A percentile compares a stretch with the other conserved stretches of the same genome.
phyloP scores from a whole-genome alignment of 306 rosid genomes.

The Leucaena leucocephala region DNA sequence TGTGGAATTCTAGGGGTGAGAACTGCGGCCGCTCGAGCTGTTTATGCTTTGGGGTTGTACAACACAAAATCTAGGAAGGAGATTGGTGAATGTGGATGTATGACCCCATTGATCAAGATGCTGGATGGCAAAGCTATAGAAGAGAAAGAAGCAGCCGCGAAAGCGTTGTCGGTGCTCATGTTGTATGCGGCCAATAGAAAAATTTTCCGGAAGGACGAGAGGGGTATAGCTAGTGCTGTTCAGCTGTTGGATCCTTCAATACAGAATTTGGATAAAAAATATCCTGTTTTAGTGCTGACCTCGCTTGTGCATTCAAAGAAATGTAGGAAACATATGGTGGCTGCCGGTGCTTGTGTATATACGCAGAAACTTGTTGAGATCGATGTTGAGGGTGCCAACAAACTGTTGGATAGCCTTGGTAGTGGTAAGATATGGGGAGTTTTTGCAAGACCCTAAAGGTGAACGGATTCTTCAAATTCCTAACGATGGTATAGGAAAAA shows the following conservation, averaged over 20 bases:
- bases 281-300: conserved; percentile 73
- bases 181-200: conserved; percentile 53
- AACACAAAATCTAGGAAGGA: conserved; percentile 66
- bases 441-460: conserved; percentile 69
- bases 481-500: conserved; percentile 38
- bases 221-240: conserved; percentile 67
- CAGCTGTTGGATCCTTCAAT: conserved; percentile 79
- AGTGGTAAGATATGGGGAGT: conserved; percentile 94
- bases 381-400: conserved; percentile 87
- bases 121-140: conserved; percentile 84
- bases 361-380: conserved; percentile 72
- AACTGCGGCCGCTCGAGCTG: conserved; percentile 67
- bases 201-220: conserved; percentile 66
- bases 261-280: conserved; percentile 66
- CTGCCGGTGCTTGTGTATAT: conserved; percentile 70
- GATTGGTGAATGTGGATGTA: conserved; percentile 78
- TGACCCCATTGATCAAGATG: conserved; percentile 70
- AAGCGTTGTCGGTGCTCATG: conserved; percentile 68
- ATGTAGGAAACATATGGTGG: conserved; percentile 78
- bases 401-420: conserved; percentile 76
- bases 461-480: conserved; percentile 22
- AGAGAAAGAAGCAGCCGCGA: conserved; percentile 81
- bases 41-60: conserved; percentile 63
- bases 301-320: conserved; percentile 68
- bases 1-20: conserved; percentile 79